These are phyloP conservation scores for Suillus ampliporus DNA, from an alignment of 768 basidiomycete genomes.

Conservation along the genomic window DNA sequence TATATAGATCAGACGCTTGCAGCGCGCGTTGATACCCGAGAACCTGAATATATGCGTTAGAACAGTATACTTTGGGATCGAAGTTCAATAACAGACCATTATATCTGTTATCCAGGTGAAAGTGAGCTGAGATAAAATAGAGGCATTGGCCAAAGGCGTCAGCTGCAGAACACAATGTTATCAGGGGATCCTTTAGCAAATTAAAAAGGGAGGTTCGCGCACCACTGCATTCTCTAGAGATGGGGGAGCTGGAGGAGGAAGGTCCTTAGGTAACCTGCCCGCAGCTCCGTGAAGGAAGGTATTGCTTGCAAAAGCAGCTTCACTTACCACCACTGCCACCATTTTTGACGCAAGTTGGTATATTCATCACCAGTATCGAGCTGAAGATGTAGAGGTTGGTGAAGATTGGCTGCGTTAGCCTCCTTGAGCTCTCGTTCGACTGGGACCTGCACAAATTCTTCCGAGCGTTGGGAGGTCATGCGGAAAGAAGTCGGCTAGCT, in stretches of 20 bases:
- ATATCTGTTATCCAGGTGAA: slow-evolving; percentile 70
- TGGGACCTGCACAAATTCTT: neutral
- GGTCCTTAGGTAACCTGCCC: slow-evolving; percentile 61
- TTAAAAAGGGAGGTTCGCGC: slow-evolving; percentile 14
- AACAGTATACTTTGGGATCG: neutral
- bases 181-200: neutral
- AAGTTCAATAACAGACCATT: slow-evolving; percentile 43
- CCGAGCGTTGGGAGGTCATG: slow-evolving; percentile 2
- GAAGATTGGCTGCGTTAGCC: neutral
- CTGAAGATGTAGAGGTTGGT: slow-evolving; percentile 30
- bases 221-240: slow-evolving; percentile 63
- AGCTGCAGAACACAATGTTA: slow-evolving; percentile 33
- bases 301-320: neutral
- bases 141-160: slow-evolving; percentile 65
- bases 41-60: slow-evolving; percentile 36
- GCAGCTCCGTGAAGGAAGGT: neutral
- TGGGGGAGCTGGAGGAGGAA: slow-evolving; percentile 59
- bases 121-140: slow-evolving; percentile 61
- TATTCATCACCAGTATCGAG: slow-evolving; percentile 47
- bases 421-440: neutral
- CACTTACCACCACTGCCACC: slow-evolving; percentile 63
- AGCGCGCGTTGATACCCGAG: slow-evolving; percentile 76
- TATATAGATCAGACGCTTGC: slow-evolving; percentile 78
- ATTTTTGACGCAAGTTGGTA: slow-evolving; percentile 48
- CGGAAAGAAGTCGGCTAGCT: neutral